Evolutionary conservation across 202 grass and related monocot genomes (phyloP).

Genomic region (Brachypodium distachyon): DNA sequence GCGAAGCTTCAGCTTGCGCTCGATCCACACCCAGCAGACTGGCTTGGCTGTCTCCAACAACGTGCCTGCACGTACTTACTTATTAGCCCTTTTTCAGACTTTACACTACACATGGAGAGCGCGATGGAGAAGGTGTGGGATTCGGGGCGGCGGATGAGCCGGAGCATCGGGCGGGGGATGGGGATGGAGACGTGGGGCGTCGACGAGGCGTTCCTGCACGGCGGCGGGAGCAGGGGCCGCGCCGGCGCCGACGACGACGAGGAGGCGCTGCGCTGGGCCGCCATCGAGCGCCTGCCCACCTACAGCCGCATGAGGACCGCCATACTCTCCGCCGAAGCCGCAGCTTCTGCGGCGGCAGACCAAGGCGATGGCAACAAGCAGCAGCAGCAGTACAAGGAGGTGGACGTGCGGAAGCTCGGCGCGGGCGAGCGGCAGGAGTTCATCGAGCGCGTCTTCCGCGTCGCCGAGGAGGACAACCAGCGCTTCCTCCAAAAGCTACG

Average conservation of each 20-base stretch:
- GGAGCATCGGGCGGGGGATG: constrained; percentile 68
- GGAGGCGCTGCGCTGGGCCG: constrained; percentile 87
- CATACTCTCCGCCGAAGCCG: constrained; percentile 34
- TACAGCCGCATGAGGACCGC: constrained; percentile 71
- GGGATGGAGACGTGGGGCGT: constrained; percentile 80
- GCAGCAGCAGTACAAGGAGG: constrained; percentile 55
- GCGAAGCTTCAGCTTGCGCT: too few relatives aligned
- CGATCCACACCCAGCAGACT: too few relatives aligned
- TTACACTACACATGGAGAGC: constrained; percentile 24
- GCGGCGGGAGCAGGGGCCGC: background rate
- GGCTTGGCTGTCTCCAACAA: too few relatives aligned
- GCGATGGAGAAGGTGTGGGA: constrained; percentile 75
- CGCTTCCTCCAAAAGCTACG: constrained; percentile 76
- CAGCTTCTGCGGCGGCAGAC: background rate
- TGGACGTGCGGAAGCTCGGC: constrained; percentile 77
- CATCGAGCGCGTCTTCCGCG: constrained; percentile 86
- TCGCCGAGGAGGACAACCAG: constrained; percentile 96
- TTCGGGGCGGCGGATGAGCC: constrained; percentile 72
- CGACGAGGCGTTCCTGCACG: constrained; percentile 59
- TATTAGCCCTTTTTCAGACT: too few relatives aligned
- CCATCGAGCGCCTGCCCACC: constrained; percentile 79
- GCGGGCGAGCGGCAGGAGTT: constrained; percentile 75
- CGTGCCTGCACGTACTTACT: too few relatives aligned
- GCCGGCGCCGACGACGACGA: constrained; percentile 56
- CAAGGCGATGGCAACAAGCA: background rate